phyloP scores from a whole-genome alignment of 2,329 filamentous ascomycete species.

The Monosporascus cannonballus region DNA sequence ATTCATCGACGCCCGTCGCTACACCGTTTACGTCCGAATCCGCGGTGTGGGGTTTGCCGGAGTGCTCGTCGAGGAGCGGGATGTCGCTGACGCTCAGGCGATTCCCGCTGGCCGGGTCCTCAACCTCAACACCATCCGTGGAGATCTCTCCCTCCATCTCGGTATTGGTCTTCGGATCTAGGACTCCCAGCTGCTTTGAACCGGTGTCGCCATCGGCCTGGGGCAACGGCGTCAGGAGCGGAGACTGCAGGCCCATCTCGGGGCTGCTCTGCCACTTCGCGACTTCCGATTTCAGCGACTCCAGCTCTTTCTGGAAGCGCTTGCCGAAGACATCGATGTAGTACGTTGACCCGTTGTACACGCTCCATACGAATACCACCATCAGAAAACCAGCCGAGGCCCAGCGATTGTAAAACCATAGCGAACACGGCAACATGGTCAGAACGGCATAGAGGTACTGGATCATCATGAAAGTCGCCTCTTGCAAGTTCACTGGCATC shows the following conservation, averaged over 20 bases:
- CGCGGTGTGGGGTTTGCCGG: slow-evolving; percentile 3
- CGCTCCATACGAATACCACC: slow-evolving; percentile 84
- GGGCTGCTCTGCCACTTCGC: slow-evolving; percentile 73
- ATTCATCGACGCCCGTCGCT: slow-evolving; percentile 13
- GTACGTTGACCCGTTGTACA: slow-evolving; percentile 94
- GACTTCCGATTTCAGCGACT: slow-evolving; percentile 82
- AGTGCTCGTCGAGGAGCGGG: slow-evolving; percentile 47
- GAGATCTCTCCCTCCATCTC: neutral
- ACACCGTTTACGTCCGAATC: neutral
- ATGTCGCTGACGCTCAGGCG: slow-evolving; percentile 45
- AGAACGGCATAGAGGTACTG: slow-evolving; percentile 86
- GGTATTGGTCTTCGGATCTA: slow-evolving; percentile 6
- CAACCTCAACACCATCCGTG: slow-evolving; percentile 10
- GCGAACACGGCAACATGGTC: slow-evolving; percentile 88
- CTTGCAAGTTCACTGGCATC: slow-evolving; percentile 70
- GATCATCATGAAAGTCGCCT: slow-evolving; percentile 90
- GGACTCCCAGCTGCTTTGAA: slow-evolving; percentile 11
- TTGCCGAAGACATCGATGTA: slow-evolving; percentile 98
- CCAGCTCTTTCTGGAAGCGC: slow-evolving; percentile 92
- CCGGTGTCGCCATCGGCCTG: slow-evolving; percentile 12
- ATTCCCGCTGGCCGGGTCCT: slow-evolving; percentile 21
- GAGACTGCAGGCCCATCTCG: slow-evolving; percentile 37
- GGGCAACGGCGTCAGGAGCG: slow-evolving; percentile 31
- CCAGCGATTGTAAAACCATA: slow-evolving; percentile 90
- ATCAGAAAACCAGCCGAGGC: slow-evolving; percentile 72